phyloP scores from a whole-genome alignment of 1,284 basidiomycete species.

The Cerioporus squamosus region DNA sequence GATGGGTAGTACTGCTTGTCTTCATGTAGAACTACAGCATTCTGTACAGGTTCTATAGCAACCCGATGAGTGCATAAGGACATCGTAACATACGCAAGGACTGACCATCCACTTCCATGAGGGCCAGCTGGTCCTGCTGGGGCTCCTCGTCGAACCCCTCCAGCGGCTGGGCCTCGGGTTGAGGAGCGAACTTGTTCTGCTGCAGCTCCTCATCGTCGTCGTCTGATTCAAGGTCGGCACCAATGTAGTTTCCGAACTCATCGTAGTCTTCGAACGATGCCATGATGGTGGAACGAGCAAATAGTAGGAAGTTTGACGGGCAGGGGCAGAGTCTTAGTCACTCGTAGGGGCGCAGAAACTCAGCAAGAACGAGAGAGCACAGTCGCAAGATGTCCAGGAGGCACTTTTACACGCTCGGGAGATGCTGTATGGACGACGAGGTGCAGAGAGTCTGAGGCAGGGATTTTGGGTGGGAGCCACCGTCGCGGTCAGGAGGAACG shows the following conservation, averaged over 20 bases:
- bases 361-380: not conserved
- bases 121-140: conserved; percentile 56
- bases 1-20: conserved; percentile 99
- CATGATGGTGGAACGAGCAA: conserved; percentile 45
- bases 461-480: conserved; percentile 22
- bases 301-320: not conserved
- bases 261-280: conserved; percentile 87
- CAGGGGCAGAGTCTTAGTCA: not conserved
- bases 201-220: conserved; percentile 77
- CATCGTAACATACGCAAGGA: conserved; percentile 17
- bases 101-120: conserved; percentile 85
- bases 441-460: not conserved
- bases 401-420: not conserved
- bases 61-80: not conserved
- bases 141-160: conserved; percentile 77
- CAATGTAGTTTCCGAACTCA: conserved; percentile 96
- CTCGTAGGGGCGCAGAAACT: not conserved
- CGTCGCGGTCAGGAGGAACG: conserved; percentile 23
- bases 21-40: conserved; percentile 93
- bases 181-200: conserved; percentile 50
- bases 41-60: conserved; percentile 67
- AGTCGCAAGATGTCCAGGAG: not conserved
- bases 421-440: not conserved
- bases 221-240: conserved; percentile 90
- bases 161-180: conserved; percentile 49